phyloP scores from a whole-genome alignment of 805 yeast genomes.

The Sugiyamaella smithiae region DNA sequence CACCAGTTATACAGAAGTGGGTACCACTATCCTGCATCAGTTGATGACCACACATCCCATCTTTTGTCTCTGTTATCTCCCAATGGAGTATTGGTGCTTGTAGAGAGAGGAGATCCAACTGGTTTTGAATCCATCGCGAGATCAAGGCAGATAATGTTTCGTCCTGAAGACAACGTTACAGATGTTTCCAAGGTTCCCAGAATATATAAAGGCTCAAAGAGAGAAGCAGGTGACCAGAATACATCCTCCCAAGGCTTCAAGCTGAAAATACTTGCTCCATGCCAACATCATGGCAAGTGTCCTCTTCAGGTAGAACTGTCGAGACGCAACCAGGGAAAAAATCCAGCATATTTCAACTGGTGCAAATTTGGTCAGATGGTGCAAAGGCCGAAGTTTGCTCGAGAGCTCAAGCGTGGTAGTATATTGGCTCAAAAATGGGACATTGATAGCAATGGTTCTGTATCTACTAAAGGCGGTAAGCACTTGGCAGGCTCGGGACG shows the following conservation, averaged over 20 bases:
- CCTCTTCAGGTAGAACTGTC: conserved; percentile 77
- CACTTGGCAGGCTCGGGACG: conserved; percentile 73
- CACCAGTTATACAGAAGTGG: conserved; percentile 68
- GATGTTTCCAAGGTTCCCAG: conserved; percentile 30
- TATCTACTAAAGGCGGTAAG: conserved; percentile 48
- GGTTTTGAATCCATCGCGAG: conserved; percentile 89
- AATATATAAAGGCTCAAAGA: conserved; percentile 14
- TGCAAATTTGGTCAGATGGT: conserved; percentile 73
- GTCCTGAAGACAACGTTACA: conserved; percentile 55
- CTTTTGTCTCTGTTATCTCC: conserved; percentile 65
- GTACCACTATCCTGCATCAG: conserved; percentile 63
- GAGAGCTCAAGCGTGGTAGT: conserved; percentile 83
- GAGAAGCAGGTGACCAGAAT: neutral
- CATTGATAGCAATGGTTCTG: conserved; percentile 44
- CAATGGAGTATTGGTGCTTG: conserved; percentile 70
- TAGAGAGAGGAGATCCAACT: conserved; percentile 86
- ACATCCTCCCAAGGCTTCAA: conserved; percentile 42
- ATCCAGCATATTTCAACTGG: conserved; percentile 48
- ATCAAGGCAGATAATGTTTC: conserved; percentile 84
- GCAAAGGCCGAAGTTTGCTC: conserved; percentile 71
- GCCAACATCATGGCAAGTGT: conserved; percentile 81
- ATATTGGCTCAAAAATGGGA: conserved; percentile 70
- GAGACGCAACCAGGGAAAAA: conserved; percentile 15
- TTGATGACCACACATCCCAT: conserved; percentile 63
- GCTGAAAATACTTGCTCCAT: conserved; percentile 78